These are phyloP conservation scores for Cladosporium oxysporum DNA, from an alignment of 2,329 filamentous ascomycete species.

Conservation along the genomic window DNA sequence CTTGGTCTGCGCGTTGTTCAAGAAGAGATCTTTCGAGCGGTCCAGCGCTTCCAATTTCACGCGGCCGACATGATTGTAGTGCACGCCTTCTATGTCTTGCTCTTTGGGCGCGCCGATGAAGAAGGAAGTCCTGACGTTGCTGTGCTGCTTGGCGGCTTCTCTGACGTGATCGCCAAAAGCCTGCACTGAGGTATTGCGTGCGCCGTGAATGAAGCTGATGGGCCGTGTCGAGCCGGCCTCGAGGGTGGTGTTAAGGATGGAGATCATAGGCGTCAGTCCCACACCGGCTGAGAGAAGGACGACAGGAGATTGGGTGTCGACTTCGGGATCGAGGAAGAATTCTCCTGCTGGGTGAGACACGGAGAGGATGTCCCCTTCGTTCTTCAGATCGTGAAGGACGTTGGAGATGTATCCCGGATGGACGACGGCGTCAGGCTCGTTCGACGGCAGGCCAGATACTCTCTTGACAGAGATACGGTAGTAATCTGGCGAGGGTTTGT, in stretches of 20 bases:
- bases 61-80: slow-evolving; percentile 62
- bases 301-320: slow-evolving; percentile 53
- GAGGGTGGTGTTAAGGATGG: slow-evolving; percentile 63
- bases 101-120: slow-evolving; percentile 58
- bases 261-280: slow-evolving; percentile 65
- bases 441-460: slow-evolving; percentile 56
- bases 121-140: slow-evolving; percentile 55
- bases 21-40: slow-evolving; percentile 55
- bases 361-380: slow-evolving; percentile 63
- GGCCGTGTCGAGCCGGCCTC: slow-evolving; percentile 43
- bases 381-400: slow-evolving; percentile 63
- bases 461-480: slow-evolving; percentile 73
- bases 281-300: slow-evolving; percentile 70
- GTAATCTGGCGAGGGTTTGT: slow-evolving; percentile 60
- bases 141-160: slow-evolving; percentile 45
- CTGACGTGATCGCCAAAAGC: slow-evolving; percentile 59
- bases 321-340: slow-evolving; percentile 60
- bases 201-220: slow-evolving; percentile 65
- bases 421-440: slow-evolving; percentile 49
- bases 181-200: slow-evolving; percentile 52
- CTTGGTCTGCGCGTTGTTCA: slow-evolving; percentile 56
- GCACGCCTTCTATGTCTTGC: slow-evolving; percentile 51
- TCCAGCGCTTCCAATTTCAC: slow-evolving; percentile 61
- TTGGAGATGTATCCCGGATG: slow-evolving; percentile 70
- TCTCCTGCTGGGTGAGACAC: slow-evolving; percentile 65